Percentiles rank a stretch among this genome's conserved stretches.
phyloP scores from a whole-genome alignment of 225 moss, liverwort and hornwort species.

The Polytrichum formosum region DNA sequence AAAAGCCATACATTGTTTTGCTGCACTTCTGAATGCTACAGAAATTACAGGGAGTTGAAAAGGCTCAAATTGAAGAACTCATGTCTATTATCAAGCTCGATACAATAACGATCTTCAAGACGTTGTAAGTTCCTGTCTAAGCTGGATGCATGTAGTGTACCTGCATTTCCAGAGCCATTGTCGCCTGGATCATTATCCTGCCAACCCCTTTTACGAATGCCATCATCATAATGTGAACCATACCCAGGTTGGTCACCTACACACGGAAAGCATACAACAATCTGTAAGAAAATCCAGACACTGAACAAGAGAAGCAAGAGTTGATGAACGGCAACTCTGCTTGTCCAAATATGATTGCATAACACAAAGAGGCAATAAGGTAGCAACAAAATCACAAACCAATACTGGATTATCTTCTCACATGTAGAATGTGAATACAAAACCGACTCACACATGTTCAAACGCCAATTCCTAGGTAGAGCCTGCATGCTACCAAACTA shows the following conservation, averaged over 20 bases:
- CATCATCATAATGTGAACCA: conserved; percentile 18
- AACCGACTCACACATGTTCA: no score
- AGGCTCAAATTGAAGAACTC: neutral
- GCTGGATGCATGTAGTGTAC: conserved; percentile 8
- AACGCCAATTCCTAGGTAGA: no score
- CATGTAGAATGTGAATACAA: no score
- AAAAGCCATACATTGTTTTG: neutral
- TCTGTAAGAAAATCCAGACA: neutral
- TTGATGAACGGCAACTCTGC: neutral
- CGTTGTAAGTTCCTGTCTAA: no score
- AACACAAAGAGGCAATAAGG: no score
- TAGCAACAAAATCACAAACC: neutral
- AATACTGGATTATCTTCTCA: no score
- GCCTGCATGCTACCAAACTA: no score
- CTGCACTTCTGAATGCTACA: neutral
- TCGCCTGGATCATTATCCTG: conserved; percentile 13
- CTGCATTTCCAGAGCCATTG: conserved; percentile 29
- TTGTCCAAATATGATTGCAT: neutral
- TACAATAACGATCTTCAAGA: no score
- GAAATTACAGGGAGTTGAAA: neutral
- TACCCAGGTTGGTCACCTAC: conserved; percentile 15
- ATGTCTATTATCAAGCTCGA: neutral
- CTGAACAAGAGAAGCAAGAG: neutral
- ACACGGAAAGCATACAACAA: neutral
- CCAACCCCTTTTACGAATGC: conserved; percentile 47